These are phyloP conservation scores for Suhomyces atakaporum DNA, from an alignment of 1,139 yeast genomes.

Conservation along the genomic window DNA sequence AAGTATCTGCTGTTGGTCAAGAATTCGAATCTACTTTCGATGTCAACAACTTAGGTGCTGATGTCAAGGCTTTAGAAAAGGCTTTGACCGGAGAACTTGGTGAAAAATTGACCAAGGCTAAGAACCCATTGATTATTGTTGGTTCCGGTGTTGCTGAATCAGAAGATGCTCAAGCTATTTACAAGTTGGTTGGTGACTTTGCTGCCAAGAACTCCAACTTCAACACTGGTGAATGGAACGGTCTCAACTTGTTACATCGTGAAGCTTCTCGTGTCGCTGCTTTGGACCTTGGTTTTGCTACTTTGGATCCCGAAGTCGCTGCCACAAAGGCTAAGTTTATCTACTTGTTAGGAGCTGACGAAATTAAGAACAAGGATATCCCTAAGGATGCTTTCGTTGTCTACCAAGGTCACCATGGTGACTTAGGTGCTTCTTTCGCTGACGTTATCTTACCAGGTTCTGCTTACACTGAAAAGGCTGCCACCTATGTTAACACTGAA, in stretches of 20 bases:
- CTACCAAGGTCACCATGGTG: slow-evolving; percentile 94
- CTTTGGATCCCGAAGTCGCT: slow-evolving; percentile 50
- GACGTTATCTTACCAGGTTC: slow-evolving; percentile 87
- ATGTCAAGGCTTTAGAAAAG: slow-evolving; percentile 55
- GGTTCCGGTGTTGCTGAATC: slow-evolving; percentile 82
- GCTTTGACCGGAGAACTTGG: slow-evolving; percentile 75
- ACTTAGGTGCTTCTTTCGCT: slow-evolving; percentile 83
- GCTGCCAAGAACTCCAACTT: slow-evolving; percentile 61
- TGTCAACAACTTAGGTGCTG: slow-evolving; percentile 62
- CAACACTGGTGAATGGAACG: slow-evolving; percentile 78
- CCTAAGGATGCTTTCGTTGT: slow-evolving; percentile 87
- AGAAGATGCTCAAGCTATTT: slow-evolving; percentile 64
- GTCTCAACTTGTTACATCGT: slow-evolving; percentile 78
- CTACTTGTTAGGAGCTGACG: slow-evolving; percentile 85
- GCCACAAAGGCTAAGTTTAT: slow-evolving; percentile 69
- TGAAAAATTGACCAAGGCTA: slow-evolving; percentile 63
- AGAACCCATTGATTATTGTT: slow-evolving; percentile 75
- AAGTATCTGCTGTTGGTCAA: slow-evolving; percentile 74
- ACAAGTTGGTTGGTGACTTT: slow-evolving; percentile 63
- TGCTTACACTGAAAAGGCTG: slow-evolving; percentile 86
- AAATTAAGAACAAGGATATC: slow-evolving; percentile 64
- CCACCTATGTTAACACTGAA: slow-evolving; percentile 88
- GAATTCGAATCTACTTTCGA: slow-evolving; percentile 76
- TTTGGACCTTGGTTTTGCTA: slow-evolving; percentile 77
- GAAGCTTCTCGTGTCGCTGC: slow-evolving; percentile 89